Percentiles rank a stretch among this genome's conserved stretches.
phyloP scores from a whole-genome alignment of 176 grass and related monocot species.

The Elaeis guineensis region DNA sequence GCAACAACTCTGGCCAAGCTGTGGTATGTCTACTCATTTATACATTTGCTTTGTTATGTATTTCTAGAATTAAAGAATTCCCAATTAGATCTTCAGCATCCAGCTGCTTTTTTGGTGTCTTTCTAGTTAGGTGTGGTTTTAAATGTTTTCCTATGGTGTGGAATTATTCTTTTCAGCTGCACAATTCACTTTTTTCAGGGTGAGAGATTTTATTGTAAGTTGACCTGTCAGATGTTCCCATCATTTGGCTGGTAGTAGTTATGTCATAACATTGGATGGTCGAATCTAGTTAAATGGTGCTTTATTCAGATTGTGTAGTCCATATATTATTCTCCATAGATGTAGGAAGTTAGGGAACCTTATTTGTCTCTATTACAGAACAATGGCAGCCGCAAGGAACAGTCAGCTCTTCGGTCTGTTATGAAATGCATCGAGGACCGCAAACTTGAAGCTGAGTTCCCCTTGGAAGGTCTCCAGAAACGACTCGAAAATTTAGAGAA shows the following conservation, averaged over 20 bases:
- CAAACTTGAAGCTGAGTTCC: slow-evolving; percentile 75
- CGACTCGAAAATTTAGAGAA: slow-evolving; percentile 84
- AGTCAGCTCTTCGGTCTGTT: slow-evolving; percentile 55
- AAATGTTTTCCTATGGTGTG: background rate
- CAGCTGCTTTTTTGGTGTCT: too few species aligned
- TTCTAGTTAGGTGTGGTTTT: background rate
- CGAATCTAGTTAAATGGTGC: too few species aligned
- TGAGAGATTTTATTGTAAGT: too few species aligned
- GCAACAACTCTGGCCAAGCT: slow-evolving; percentile 41
- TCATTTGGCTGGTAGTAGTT: too few species aligned
- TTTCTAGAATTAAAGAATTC: too few species aligned
- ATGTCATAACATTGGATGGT: too few species aligned
- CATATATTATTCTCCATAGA: background rate
- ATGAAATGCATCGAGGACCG: slow-evolving; percentile 94
- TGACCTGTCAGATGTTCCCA: too few species aligned
- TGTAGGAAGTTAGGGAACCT: background rate
- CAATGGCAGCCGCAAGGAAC: slow-evolving; percentile 67
- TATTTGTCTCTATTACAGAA: slow-evolving; percentile 36
- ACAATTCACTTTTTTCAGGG: too few species aligned
- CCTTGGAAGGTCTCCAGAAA: slow-evolving; percentile 56
- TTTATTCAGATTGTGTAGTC: background rate
- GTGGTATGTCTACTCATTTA: slow-evolving; percentile 28
- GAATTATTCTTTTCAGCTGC: background rate
- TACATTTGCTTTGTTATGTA: too few species aligned
- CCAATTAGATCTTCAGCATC: too few species aligned